Base-by-base conservation (phyloP, 768 basidiomycete genomes). In the Boletus subcaerulescens region DNA sequence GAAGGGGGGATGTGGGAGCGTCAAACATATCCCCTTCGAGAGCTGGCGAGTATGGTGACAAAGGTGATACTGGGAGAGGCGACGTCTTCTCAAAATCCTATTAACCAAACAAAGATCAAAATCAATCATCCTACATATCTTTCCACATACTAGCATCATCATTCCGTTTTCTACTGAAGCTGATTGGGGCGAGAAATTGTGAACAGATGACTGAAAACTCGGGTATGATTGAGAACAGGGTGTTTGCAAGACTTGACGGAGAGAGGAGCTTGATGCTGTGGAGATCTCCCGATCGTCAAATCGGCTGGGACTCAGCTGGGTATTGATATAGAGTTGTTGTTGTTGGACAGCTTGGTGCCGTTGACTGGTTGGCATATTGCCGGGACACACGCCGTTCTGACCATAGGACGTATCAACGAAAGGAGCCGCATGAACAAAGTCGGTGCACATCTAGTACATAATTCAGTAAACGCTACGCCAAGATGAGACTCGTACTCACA, bases 281-380 rank as follows among this genome's bases (percentile, higher is more conserved):
- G 67, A 69, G 13, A 31, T 45, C 2, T 52, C 62, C 10, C 55
- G 31, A 31, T 64, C 67, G 26, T 46, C 33, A 8, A 44, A 22
- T 15, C 17, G 55, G 41, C 11, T 40, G 20, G 39, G 13, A 24
- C 18, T 39, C 38, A 69, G 31, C 41, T 55, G 54, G 4, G 67
- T 70, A 29, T 66, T 1, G 8, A 69, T 57, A 13, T 53, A 40
- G 39, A 69, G 68, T 11, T n/a, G 56, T 13, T n/a, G 56, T 13
- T 45, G 56, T 33, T 45, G 56, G 18, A 14, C 33, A 14, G 3
- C 18, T 32, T 49, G 63, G 9, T 52, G 59, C 11, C 53, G 56
- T 32, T 55, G 59, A 22, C 22, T 44, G 22, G 15, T 31, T 24
- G 53, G 4, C 13, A 38, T 11, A 14, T 26, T 53, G 2, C 12